Conservation (phyloP, 352 stramenopile species). For the Thraustochytrium sp. region DNA sequence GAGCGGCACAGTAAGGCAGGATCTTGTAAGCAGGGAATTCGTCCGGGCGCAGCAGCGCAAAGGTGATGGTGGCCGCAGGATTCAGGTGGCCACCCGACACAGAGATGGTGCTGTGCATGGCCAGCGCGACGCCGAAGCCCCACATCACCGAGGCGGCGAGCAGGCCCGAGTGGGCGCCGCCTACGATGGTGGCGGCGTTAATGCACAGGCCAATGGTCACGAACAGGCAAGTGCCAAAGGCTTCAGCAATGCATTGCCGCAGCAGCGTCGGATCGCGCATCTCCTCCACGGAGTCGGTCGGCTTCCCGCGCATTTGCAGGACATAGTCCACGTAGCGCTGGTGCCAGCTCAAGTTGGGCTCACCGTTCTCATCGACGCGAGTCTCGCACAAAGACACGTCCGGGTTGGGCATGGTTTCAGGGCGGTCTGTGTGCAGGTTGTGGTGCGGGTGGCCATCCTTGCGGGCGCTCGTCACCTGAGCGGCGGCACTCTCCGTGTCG, state of each 20-base stretch:
- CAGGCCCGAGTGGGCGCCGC: constrained; percentile 41
- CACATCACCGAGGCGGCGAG: constrained; percentile 53
- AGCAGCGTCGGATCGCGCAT: not conserved
- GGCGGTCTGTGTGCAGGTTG: too few relatives aligned
- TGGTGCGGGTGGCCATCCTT: too few relatives aligned
- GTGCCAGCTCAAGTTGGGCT: too few relatives aligned
- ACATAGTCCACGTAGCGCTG: not conserved
- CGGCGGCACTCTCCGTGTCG: too few relatives aligned
- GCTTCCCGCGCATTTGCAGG: not conserved
- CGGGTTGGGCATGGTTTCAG: too few relatives aligned
- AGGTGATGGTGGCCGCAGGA: constrained; percentile 58
- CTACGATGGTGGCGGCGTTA: not conserved
- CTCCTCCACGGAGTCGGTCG: not conserved
- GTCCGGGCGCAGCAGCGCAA: constrained; percentile 54
- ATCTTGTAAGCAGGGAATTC: constrained; percentile 52
- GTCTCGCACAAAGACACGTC: too few relatives aligned
- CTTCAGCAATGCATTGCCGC: not conserved
- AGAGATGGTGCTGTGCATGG: constrained; percentile 55
- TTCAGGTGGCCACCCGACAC: constrained; percentile 66
- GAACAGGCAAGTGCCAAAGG: not conserved
- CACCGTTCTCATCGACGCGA: too few relatives aligned
- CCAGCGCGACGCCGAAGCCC: constrained; percentile 57
- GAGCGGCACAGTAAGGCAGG: constrained; percentile 60
- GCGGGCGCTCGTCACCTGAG: too few relatives aligned
- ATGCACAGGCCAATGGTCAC: not conserved